Percentiles rank a stretch among this genome's conserved stretches.
Conservation (phyloP, 208 protist genomes). For the Leishmania arabica region DNA sequence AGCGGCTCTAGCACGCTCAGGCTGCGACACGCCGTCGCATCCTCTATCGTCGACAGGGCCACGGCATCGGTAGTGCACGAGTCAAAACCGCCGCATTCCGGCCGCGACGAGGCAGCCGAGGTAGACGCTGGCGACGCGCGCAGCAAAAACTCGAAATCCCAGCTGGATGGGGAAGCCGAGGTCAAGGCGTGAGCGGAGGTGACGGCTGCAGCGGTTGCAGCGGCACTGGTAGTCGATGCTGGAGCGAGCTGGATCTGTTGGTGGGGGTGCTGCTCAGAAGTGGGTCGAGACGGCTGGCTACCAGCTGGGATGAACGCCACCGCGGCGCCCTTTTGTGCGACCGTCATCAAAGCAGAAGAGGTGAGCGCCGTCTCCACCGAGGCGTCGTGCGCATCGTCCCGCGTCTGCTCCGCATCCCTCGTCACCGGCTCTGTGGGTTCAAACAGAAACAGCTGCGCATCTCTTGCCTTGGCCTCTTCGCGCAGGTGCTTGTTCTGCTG, state of each 20-base stretch:
- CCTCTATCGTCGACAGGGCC: neutral
- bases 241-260: neutral
- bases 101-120: neutral
- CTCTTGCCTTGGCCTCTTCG: slow-evolving; percentile 48
- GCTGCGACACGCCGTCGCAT: slow-evolving; percentile 1
- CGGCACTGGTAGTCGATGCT: neutral
- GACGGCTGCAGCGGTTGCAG: neutral
- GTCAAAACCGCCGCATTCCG: neutral
- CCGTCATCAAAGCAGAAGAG: neutral
- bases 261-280: neutral
- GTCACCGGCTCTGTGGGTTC: neutral
- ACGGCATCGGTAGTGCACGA: neutral
- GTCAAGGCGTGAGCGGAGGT: neutral
- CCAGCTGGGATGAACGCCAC: neutral
- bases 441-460: slow-evolving; percentile 61
- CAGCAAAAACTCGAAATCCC: slow-evolving; percentile 70
- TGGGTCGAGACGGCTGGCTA: neutral
- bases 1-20: slow-evolving; percentile 6
- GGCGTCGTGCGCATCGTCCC: neutral
- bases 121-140: slow-evolving; percentile 25
- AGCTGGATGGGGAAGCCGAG: neutral
- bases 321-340: neutral
- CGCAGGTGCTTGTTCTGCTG: slow-evolving; percentile 43
- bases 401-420: neutral
- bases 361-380: neutral